Conservation (phyloP, 1,139 yeast species). For the Blastobotrys raffinosifermentans region DNA sequence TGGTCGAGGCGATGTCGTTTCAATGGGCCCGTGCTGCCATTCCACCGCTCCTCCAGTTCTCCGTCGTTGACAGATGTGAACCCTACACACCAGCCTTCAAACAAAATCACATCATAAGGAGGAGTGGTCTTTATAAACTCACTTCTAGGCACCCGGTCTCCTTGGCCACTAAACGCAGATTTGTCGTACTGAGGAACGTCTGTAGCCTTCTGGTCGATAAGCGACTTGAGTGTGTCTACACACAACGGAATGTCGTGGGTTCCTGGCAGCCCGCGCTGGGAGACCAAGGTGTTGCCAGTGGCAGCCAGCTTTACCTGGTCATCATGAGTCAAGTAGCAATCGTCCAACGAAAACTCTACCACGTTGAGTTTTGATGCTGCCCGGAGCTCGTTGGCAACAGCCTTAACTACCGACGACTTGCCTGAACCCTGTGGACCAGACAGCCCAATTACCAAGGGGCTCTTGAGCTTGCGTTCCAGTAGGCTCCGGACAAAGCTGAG, state of each 20-base stretch:
- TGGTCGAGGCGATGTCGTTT: constrained; percentile 26
- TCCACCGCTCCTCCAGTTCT: constrained; percentile 19
- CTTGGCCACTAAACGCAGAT: constrained; percentile 63
- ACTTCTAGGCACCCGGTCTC: constrained; percentile 53
- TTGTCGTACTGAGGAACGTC: constrained; percentile 74
- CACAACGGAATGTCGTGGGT: constrained; percentile 69
- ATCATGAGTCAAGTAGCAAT: constrained; percentile 63
- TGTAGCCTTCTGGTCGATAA: constrained; percentile 27
- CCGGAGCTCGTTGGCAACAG: constrained; percentile 38
- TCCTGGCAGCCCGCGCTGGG: constrained; percentile 89
- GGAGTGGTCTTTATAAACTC: constrained; percentile 22
- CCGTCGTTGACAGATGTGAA: constrained; percentile 45
- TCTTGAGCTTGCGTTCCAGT: constrained; percentile 2
- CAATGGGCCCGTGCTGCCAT: constrained; percentile 14
- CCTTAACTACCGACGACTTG: constrained; percentile 60
- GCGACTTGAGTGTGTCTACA: constrained; percentile 23
- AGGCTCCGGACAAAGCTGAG: constrained; percentile 7
- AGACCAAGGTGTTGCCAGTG: constrained; percentile 49
- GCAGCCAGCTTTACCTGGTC: constrained; percentile 49
- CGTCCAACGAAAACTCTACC: constrained; percentile 74
- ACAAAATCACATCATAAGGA: constrained; percentile 57
- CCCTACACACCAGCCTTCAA: constrained; percentile 97
- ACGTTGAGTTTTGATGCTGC: constrained; percentile 38
- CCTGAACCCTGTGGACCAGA: constrained; percentile 96
- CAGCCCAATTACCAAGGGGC: constrained; percentile 59